A percentile compares a stretch with the other conserved stretches of the same genome.
phyloP scores from a whole-genome alignment of 2,329 filamentous ascomycete species.

The Purpureocillium lavendulum region DNA sequence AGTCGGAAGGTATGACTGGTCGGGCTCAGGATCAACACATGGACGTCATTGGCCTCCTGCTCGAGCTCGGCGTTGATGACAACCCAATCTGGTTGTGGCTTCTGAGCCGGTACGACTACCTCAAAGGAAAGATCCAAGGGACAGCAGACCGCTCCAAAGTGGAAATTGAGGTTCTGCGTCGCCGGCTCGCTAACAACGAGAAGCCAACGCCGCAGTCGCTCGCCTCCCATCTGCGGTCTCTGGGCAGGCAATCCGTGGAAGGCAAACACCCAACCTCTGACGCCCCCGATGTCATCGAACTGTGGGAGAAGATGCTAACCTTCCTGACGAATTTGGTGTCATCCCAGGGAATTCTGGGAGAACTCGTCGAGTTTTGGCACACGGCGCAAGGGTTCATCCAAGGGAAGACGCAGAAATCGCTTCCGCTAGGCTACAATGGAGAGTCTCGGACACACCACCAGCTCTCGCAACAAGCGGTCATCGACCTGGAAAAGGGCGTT shows the following conservation, averaged over 20 bases:
- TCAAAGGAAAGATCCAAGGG: conserved; percentile 75
- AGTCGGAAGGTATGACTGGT: conserved; percentile 36
- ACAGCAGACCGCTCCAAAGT: conserved; percentile 81
- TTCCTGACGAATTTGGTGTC: conserved; percentile 72
- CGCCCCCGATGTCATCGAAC: conserved; percentile 69
- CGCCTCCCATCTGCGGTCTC: conserved; percentile 67
- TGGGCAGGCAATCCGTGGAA: conserved; percentile 58
- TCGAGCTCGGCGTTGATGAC: conserved; percentile 92
- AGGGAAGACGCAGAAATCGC: conserved; percentile 68
- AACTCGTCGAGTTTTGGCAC: conserved; percentile 91
- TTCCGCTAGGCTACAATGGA: conserved; percentile 75
- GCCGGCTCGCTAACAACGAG: conserved; percentile 67
- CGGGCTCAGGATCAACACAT: conserved; percentile 74
- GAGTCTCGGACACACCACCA: conserved; percentile 76
- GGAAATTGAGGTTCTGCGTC: conserved; percentile 84
- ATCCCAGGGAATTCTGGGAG: conserved; percentile 71
- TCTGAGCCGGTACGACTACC: conserved; percentile 76
- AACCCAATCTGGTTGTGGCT: conserved; percentile 98
- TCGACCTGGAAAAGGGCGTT: conserved; percentile 66
- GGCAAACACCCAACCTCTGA: conserved; percentile 62
- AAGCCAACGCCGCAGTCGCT: conserved; percentile 62
- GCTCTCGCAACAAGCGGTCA: conserved; percentile 61
- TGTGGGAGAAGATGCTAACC: conserved; percentile 82
- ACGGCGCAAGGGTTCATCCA: conserved; percentile 84
- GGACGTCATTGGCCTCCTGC: conserved; percentile 77